Evolutionary conservation across 2,329 filamentous ascomycete genomes (phyloP).

Genomic region (Incumbomyces delicatus): DNA sequence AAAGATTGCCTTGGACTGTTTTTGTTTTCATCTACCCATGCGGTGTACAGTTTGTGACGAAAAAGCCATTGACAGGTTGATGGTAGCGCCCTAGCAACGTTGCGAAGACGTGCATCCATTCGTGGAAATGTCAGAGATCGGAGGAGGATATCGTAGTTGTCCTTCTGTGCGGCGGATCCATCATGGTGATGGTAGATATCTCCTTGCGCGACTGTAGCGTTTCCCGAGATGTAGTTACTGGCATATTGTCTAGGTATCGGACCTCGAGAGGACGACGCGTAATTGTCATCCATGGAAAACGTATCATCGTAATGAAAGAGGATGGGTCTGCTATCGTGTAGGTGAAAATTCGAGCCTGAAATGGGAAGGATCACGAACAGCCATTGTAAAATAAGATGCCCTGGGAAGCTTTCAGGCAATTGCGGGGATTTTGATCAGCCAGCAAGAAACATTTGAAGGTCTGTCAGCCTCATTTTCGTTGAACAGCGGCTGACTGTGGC

Average conservation of each 20-base stretch:
- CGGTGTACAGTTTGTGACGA: constrained; percentile 24
- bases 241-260: background rate
- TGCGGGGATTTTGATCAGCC: too few relatives aligned
- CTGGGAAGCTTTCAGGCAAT: too few relatives aligned
- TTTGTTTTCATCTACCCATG: constrained; percentile 29
- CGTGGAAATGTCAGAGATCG: constrained; percentile 30
- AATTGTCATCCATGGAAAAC: too few relatives aligned
- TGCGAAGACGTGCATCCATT: constrained; percentile 28
- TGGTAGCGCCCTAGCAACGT: constrained; percentile 20
- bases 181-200: background rate
- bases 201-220: background rate
- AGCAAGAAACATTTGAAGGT: too few relatives aligned
- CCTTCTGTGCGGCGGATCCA: background rate
- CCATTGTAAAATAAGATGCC: too few relatives aligned
- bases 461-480: too few relatives aligned
- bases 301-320: too few relatives aligned
- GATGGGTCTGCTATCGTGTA: too few relatives aligned
- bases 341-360: too few relatives aligned
- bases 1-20: constrained; percentile 20
- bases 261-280: too few relatives aligned
- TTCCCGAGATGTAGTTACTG: background rate
- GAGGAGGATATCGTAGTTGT: background rate
- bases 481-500: too few relatives aligned
- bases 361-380: too few relatives aligned
- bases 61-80: constrained; percentile 37